Conservation (phyloP, 202 grass and related monocot genomes). For the Setaria viridis region DNA sequence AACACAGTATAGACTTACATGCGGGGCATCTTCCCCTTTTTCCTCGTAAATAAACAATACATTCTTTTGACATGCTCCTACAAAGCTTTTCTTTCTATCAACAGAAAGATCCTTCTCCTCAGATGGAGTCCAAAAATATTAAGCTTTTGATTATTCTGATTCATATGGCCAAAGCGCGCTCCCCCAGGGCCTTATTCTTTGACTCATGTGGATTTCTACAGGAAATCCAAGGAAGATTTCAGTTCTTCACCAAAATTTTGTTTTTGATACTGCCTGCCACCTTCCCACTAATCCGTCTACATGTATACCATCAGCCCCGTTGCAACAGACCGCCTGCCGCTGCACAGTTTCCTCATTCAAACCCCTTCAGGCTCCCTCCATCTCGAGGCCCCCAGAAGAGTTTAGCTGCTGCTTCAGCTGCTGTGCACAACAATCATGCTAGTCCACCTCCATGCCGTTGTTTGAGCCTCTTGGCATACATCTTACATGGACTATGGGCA, state of each 20-base stretch:
- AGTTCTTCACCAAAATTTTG: conserved; percentile 22
- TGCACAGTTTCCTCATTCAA: not conserved
- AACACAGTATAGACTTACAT: conserved; percentile 30
- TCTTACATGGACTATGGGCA: conserved; percentile 66
- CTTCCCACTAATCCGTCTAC: conserved; percentile 24
- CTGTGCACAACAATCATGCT: conserved; percentile 33
- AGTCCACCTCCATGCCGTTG: conserved; percentile 53
- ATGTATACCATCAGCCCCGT: conserved; percentile 33
- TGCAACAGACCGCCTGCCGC: conserved; percentile 5
- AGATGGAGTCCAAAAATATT: conserved; percentile 20
- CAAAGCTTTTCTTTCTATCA: conserved; percentile 35
- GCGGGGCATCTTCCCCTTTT: conserved; percentile 9
- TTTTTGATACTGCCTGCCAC: not conserved
- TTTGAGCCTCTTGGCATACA: conserved; percentile 53
- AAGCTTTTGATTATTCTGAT: not conserved
- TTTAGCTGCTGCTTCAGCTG: conserved; percentile 14
- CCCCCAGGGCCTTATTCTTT: conserved; percentile 34
- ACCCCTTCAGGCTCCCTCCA: not conserved
- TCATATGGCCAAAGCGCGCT: not conserved
- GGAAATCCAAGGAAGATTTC: not conserved
- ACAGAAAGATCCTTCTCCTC: conserved; percentile 29
- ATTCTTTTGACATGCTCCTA: conserved; percentile 15
- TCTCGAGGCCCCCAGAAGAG: conserved; percentile 25
- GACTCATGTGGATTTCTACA: conserved; percentile 20
- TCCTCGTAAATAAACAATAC: conserved; percentile 25